Conservation (phyloP, 2,329 filamentous ascomycete genomes). For the Colletotrichum gigasporum region DNA sequence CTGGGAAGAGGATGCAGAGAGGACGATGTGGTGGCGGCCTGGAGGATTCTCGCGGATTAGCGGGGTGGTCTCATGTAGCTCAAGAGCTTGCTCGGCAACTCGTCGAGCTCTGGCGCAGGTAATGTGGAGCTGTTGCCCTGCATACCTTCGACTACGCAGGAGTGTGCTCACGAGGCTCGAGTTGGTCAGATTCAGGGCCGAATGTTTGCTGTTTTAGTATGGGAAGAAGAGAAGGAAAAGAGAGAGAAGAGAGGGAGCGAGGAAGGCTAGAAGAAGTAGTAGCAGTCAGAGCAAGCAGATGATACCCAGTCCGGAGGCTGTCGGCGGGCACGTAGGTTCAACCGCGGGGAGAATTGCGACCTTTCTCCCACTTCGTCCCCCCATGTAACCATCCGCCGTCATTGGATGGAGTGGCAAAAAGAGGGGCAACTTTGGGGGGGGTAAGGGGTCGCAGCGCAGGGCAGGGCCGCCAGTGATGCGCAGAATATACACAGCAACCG, state of each 20-base stretch:
- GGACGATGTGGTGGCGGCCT: constrained; percentile 1
- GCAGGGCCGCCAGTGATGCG: constrained; percentile 24
- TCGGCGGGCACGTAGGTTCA: constrained; percentile 32
- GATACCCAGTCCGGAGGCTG: constrained; percentile 32
- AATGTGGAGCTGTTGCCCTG: neutral
- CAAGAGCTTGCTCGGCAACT: constrained; percentile 17
- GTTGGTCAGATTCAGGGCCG: neutral
- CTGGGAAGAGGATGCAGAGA: neutral
- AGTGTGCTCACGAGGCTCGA: neutral
- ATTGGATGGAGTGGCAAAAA: constrained; percentile 30
- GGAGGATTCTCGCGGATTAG: constrained; percentile 26
- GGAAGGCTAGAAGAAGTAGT: constrained; percentile 20
- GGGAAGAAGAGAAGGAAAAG: neutral
- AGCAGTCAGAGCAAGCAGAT: constrained; percentile 26
- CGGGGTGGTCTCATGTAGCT: constrained; percentile 29
- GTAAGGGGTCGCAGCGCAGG: neutral
- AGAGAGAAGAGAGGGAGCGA: constrained; percentile 6
- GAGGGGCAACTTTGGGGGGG: constrained; percentile 21
- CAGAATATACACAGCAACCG: constrained; percentile 24
- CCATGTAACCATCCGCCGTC: constrained; percentile 7
- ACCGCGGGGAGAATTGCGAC: constrained; percentile 30
- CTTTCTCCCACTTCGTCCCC: constrained; percentile 11
- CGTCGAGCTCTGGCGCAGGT: constrained; percentile 10
- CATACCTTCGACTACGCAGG: neutral
- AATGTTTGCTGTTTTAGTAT: neutral